Conservation (phyloP, 495 filamentous ascomycete genomes). For the Pyrenula massariospora region DNA sequence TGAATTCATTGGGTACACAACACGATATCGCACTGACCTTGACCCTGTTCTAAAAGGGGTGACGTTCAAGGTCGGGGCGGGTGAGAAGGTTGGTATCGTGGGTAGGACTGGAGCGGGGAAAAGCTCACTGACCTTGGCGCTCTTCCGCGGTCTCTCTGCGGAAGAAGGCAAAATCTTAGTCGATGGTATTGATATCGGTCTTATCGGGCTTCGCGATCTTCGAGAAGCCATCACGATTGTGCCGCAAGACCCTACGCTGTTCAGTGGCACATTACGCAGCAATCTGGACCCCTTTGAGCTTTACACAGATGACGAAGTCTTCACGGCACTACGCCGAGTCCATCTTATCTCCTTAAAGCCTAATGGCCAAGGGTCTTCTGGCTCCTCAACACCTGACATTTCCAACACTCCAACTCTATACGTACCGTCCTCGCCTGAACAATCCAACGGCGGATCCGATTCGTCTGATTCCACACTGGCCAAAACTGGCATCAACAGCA, state of each 20-base stretch:
- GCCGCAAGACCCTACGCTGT: slow-evolving; percentile 94
- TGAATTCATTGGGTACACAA: slow-evolving; percentile 77
- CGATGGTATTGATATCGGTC: slow-evolving; percentile 78
- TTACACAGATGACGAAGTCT: slow-evolving; percentile 88
- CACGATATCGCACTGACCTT: slow-evolving; percentile 78
- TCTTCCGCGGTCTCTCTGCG: slow-evolving; percentile 96
- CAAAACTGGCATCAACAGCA: slow-evolving; percentile 13
- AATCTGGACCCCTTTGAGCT: slow-evolving; percentile 92
- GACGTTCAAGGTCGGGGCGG: slow-evolving; percentile 72
- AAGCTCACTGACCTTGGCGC: slow-evolving; percentile 84
- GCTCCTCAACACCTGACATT: slow-evolving; percentile 5
- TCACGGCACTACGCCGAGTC: slow-evolving; percentile 76
- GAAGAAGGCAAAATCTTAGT: slow-evolving; percentile 83
- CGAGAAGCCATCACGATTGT: slow-evolving; percentile 94
- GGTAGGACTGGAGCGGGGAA: slow-evolving; percentile 95
- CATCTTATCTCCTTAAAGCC: slow-evolving; percentile 65
- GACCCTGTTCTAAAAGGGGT: slow-evolving; percentile 76
- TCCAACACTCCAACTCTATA: slow-evolving; percentile 3
- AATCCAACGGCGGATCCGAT: slow-evolving; percentile 6
- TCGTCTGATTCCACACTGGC: slow-evolving; percentile 29
- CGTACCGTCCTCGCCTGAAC: slow-evolving; percentile 11
- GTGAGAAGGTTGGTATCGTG: slow-evolving; percentile 93
- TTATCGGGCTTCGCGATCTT: slow-evolving; percentile 82
- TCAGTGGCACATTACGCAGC: slow-evolving; percentile 86
- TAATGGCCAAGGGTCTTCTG: slow-evolving; percentile 29